Evolutionary conservation across 2,329 filamentous ascomycete genomes (phyloP).

Genomic region (Stemphylium beticola): DNA sequence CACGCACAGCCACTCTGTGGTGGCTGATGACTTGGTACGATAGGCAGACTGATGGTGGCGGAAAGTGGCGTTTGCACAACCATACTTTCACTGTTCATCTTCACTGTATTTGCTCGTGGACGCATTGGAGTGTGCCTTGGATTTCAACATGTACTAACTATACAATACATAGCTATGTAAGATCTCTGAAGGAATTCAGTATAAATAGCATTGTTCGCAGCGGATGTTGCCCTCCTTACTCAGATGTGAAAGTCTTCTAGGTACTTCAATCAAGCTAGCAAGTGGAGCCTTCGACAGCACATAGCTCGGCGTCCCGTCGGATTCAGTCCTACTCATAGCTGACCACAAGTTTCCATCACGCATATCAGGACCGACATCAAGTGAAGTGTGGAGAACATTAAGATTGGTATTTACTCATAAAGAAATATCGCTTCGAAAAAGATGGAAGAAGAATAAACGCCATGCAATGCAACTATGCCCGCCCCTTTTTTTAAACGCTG

Average conservation of each 20-base stretch:
- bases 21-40: not conserved
- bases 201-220: no score
- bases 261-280: no score
- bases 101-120: no score
- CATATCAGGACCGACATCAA: not conserved
- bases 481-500: slow-evolving; percentile 11
- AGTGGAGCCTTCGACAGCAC: no score
- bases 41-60: not conserved
- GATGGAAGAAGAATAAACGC: slow-evolving; percentile 17
- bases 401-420: slow-evolving; percentile 19
- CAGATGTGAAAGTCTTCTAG: no score
- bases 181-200: no score
- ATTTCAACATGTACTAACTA: no score
- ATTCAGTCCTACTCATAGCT: no score
- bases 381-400: slow-evolving; percentile 16
- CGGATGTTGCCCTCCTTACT: no score
- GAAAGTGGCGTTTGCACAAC: not conserved
- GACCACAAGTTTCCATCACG: not conserved
- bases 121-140: no score
- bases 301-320: no score
- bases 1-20: not conserved
- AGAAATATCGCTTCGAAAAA: slow-evolving; percentile 4
- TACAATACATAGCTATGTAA: no score
- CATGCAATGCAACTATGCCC: slow-evolving; percentile 26
- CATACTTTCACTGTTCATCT: not conserved